A percentile compares a stretch with the other conserved stretches of the same genome.
Evolutionary conservation across 495 filamentous ascomycete species (phyloP).

Genomic region (Letharia columbiana): DNA sequence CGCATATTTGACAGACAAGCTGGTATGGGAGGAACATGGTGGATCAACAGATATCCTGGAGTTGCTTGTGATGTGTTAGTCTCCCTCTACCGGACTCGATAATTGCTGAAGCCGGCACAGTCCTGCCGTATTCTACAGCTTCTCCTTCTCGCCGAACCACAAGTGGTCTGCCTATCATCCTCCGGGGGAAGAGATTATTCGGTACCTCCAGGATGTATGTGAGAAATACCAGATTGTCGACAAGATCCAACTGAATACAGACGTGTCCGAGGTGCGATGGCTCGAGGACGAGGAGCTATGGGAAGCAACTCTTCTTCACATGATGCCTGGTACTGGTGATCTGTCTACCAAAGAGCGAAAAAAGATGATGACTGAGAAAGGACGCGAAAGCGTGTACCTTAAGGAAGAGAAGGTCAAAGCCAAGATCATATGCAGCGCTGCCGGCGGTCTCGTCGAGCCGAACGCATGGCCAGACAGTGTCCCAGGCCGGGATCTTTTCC

Average conservation of each 20-base stretch:
- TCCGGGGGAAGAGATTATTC: constrained; percentile 44
- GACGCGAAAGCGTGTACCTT: constrained; percentile 34
- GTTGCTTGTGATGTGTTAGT: constrained; percentile 45
- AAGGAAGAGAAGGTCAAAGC: constrained; percentile 40
- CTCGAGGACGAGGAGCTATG: constrained; percentile 46
- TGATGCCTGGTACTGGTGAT: constrained; percentile 47
- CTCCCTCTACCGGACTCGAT: constrained; percentile 16
- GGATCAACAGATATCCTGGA: constrained; percentile 59
- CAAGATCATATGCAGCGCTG: constrained; percentile 50
- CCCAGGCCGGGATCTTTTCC: constrained; percentile 45
- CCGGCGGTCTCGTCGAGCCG: constrained; percentile 48
- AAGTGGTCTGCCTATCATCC: constrained; percentile 51
- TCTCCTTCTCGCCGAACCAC: constrained; percentile 52
- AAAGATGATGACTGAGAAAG: constrained; percentile 28
- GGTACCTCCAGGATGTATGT: constrained; percentile 53
- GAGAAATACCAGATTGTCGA: constrained; percentile 48
- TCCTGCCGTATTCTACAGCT: constrained; percentile 53
- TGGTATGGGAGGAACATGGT: constrained; percentile 61
- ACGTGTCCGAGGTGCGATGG: constrained; percentile 41
- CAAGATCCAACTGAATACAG: constrained; percentile 52
- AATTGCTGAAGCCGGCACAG: constrained; percentile 25
- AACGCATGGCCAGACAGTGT: constrained; percentile 43
- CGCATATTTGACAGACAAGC: constrained; percentile 55
- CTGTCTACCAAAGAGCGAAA: constrained; percentile 32
- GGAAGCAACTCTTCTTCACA: constrained; percentile 42